phyloP scores from a whole-genome alignment of 1,139 yeast species.

The Suhomyces wounanorum region DNA sequence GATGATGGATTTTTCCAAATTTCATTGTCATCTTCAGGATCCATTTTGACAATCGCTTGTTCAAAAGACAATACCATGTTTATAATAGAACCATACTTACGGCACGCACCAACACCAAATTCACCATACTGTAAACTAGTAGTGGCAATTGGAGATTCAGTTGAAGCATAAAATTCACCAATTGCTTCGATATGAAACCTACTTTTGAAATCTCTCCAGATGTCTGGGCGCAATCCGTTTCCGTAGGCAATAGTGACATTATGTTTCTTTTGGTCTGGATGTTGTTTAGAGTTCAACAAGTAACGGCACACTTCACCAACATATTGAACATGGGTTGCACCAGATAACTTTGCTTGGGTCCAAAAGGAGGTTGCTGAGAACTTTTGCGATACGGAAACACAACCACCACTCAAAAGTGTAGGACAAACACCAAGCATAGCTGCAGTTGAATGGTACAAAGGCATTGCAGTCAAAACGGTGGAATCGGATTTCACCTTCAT shows the following conservation, averaged over 20 bases:
- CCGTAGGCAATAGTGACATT: conserved; percentile 77
- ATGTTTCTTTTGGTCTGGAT: conserved; percentile 70
- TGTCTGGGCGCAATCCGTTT: conserved; percentile 90
- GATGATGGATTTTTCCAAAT: conserved; percentile 70
- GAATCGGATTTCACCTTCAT: conserved; percentile 59
- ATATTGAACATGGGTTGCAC: conserved; percentile 84
- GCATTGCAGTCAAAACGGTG: conserved; percentile 88
- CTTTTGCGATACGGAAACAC: conserved; percentile 76
- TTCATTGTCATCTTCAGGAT: conserved; percentile 75
- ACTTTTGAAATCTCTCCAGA: conserved; percentile 79
- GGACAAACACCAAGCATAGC: conserved; percentile 85
- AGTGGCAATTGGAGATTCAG: conserved; percentile 92
- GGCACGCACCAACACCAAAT: conserved; percentile 86
- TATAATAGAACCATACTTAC: conserved; percentile 74
- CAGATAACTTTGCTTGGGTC: conserved; percentile 77
- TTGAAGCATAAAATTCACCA: conserved; percentile 93
- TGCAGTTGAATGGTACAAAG: conserved; percentile 93
- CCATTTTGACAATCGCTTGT: conserved; percentile 71
- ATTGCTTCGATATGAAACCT: conserved; percentile 74
- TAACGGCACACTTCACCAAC: conserved; percentile 97
- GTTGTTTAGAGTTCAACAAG: conserved; percentile 64
- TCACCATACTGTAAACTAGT: conserved; percentile 79
- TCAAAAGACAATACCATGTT: conserved; percentile 55
- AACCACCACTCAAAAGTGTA: conserved; percentile 62
- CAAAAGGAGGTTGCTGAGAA: conserved; percentile 86